A percentile compares a stretch with the other conserved stretches of the same genome.
These are phyloP conservation scores for Paracamarosporium sp. DNA, from an alignment of 2,329 filamentous ascomycete species.

Conservation along the genomic window DNA sequence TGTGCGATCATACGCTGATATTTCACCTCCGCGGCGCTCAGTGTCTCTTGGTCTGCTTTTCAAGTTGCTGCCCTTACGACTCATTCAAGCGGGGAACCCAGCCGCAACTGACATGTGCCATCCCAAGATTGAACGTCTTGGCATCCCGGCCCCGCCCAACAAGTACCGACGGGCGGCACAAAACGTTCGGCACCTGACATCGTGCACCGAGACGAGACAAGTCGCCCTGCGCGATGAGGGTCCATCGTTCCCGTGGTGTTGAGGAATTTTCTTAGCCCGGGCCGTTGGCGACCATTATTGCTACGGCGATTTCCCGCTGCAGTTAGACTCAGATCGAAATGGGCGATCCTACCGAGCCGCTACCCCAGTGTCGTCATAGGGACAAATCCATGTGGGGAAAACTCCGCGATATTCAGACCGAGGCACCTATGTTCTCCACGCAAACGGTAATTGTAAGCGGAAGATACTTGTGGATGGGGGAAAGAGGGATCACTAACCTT, in stretches of 20 bases:
- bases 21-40: neutral
- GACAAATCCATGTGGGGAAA: neutral
- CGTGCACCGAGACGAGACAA: neutral
- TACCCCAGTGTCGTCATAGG: constrained; percentile 7
- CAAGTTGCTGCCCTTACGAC: neutral
- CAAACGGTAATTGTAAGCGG: neutral
- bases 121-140: neutral
- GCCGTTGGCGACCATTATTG: neutral
- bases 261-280: neutral
- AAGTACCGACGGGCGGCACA: neutral
- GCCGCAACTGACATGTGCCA: constrained; percentile 11
- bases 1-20: neutral
- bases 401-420: neutral
- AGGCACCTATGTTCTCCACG: neutral
- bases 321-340: neutral
- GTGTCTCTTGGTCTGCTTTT: no score
- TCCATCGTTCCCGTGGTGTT: neutral
- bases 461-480: neutral
- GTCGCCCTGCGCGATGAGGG: neutral
- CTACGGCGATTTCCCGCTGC: neutral
- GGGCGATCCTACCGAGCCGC: neutral
- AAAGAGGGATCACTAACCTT: neutral
- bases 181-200: neutral
- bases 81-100: constrained; percentile 10
- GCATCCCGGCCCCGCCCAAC: neutral